Evolutionary conservation across 176 grass and related monocot species (phyloP), one percentile per base, ranked within the genome.

Genomic region (Metroxylon sagu): DNA sequence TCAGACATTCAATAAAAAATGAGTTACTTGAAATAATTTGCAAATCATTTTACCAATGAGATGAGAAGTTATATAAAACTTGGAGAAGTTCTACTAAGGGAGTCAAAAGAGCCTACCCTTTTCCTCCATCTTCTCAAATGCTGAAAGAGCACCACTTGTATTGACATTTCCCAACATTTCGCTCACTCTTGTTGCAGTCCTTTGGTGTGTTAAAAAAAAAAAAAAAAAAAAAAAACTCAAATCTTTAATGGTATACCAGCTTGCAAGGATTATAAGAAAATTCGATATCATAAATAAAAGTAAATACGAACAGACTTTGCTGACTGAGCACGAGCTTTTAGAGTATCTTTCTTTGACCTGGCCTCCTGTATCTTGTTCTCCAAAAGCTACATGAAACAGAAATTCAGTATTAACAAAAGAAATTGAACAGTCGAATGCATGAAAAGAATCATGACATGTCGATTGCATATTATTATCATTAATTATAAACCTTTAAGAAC

Each of bases 121-220:
- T 89, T 98, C 88, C 75, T 98, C 94, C 94, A 98, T 98, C 80
- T 98, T 98, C 74, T 98, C 94, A 74, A 93, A 98, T 52, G 94
- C 94, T 70, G 94, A 83, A 76, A 98, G 85, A 69, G 94, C 84
- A 53, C 94, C 71, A 63, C 94, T 93, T 53, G 94, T 98, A 76
- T 98, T 93, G 18, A 98, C 94, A 74, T 89, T 83, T 30, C 94
- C 94, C 81, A 98, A 50, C 94, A 98, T 98, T 81, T 98, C 88
- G 49, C 88, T 93, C 64, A 98, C 94, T 89, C 93, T 98, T 21
- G 94, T 93, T 79, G 88, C 61, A 54, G 94, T 98, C 74, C 94
- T 98, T 67, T 43, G 8, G 10, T 43, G 0, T 23, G 21, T 23
- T 23, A 60, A 76, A 49, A 18, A 49, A 63, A 52, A 1, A 49